These are phyloP conservation scores for Microdochium nivale DNA, from an alignment of 2,329 filamentous ascomycete species.

Conservation along the genomic window DNA sequence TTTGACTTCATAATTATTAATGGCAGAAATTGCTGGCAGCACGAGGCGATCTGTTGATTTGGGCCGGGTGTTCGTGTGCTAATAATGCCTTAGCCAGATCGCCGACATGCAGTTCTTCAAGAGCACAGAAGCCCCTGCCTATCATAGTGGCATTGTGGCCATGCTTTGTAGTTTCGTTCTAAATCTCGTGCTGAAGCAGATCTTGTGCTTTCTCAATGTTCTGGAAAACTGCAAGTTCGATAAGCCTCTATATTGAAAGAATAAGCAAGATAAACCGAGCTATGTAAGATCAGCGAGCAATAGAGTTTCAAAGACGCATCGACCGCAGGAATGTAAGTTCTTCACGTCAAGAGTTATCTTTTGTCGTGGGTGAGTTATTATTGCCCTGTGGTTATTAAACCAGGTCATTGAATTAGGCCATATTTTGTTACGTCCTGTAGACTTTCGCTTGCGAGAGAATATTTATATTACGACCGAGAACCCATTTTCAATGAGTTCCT, in stretches of 20 bases:
- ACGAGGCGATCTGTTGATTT: constrained; percentile 18
- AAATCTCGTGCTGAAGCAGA: constrained; percentile 18
- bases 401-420: no score
- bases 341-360: neutral
- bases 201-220: constrained; percentile 15
- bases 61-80: constrained; percentile 20
- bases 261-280: constrained; percentile 19
- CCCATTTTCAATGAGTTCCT: no score
- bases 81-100: constrained; percentile 21
- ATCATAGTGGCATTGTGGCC: constrained; percentile 23
- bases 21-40: constrained; percentile 19
- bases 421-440: constrained; percentile 14
- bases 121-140: constrained; percentile 18
- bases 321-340: constrained; percentile 24
- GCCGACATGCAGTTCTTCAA: constrained; percentile 22
- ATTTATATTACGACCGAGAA: no score
- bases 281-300: constrained; percentile 17
- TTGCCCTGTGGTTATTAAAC: no score
- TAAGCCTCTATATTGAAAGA: constrained; percentile 14
- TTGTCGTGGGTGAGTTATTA: constrained; percentile 2
- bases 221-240: constrained; percentile 22
- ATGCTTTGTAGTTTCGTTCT: constrained; percentile 19
- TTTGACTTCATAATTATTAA: constrained; percentile 20
- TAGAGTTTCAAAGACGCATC: constrained; percentile 29
- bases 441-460: neutral